Conservation (phyloP, 75 land plant species). For the Sequoiadendron giganteum region DNA sequence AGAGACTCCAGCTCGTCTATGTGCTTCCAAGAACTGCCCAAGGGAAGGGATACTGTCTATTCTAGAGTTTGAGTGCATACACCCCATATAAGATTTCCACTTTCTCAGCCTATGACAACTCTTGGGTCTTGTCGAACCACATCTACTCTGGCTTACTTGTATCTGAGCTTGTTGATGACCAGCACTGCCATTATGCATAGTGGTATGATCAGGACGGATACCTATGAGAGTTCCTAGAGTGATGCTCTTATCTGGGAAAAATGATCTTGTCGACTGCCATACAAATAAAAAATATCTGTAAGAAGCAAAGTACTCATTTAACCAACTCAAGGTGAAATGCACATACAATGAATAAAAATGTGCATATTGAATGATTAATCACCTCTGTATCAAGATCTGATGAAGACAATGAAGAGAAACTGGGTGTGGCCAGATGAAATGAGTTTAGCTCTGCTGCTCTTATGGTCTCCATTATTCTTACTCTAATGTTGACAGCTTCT, state of each 20-base stretch:
- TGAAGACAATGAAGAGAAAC: constrained; percentile 42
- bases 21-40: neutral
- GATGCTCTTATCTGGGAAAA: constrained; percentile 38
- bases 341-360: neutral
- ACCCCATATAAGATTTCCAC: neutral
- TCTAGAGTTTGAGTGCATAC: neutral
- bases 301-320: neutral
- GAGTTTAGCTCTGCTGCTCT: constrained; percentile 5
- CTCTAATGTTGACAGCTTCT: constrained; percentile 24
- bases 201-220: constrained; percentile 6
- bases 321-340: neutral
- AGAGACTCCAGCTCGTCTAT: neutral
- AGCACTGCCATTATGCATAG: neutral
- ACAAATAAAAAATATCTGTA: neutral
- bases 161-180: neutral
- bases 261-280: constrained; percentile 34
- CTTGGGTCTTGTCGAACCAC: neutral
- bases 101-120: neutral
- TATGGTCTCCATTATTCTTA: constrained; percentile 15
- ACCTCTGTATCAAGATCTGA: constrained; percentile 46
- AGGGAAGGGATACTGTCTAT: neutral
- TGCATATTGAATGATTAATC: constrained; percentile 2
- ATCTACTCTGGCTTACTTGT: neutral
- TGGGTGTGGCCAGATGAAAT: constrained; percentile 17
- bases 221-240: constrained; percentile 38